Conservation (phyloP, 805 yeast species). For the Candida tibetensis region DNA sequence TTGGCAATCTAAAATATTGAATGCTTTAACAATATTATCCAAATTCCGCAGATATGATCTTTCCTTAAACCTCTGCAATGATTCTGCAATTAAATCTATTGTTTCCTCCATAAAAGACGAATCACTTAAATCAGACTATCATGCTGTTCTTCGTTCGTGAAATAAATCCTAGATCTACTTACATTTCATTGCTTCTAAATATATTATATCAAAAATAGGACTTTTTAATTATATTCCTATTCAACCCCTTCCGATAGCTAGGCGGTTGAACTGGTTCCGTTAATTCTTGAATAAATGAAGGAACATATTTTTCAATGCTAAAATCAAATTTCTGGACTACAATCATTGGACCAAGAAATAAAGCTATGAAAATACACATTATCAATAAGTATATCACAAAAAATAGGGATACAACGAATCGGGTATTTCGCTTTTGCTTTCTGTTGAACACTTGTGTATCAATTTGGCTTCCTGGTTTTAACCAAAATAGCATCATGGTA, state of each 20-base stretch:
- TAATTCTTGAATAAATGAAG: background rate
- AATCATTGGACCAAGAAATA: conserved; percentile 24
- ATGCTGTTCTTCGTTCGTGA: background rate
- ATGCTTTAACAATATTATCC: conserved; percentile 24
- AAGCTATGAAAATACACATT: conserved; percentile 22
- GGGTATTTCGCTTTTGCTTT: conserved; percentile 40
- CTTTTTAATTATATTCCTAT: too few relatives aligned
- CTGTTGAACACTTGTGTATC: conserved; percentile 44
- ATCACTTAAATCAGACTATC: conserved; percentile 4
- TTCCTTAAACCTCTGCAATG: conserved; percentile 32
- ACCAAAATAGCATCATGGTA: conserved; percentile 65
- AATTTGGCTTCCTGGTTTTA: conserved; percentile 53
- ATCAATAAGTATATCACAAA: conserved; percentile 34
- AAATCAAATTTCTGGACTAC: conserved; percentile 3
- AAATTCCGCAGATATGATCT: conserved; percentile 35
- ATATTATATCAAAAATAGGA: too few relatives aligned
- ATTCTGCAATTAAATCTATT: conserved; percentile 1
- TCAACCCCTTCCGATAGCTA: background rate
- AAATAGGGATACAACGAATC: conserved; percentile 30
- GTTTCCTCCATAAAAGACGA: conserved; percentile 2
- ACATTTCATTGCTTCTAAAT: too few relatives aligned
- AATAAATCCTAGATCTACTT: too few relatives aligned
- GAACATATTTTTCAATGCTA: background rate
- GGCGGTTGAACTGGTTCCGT: background rate
- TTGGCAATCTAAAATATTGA: conserved; percentile 17